These are phyloP conservation scores for Euphorbia celastroides DNA, from an alignment of 441 rosid genomes.

Conservation along the genomic window DNA sequence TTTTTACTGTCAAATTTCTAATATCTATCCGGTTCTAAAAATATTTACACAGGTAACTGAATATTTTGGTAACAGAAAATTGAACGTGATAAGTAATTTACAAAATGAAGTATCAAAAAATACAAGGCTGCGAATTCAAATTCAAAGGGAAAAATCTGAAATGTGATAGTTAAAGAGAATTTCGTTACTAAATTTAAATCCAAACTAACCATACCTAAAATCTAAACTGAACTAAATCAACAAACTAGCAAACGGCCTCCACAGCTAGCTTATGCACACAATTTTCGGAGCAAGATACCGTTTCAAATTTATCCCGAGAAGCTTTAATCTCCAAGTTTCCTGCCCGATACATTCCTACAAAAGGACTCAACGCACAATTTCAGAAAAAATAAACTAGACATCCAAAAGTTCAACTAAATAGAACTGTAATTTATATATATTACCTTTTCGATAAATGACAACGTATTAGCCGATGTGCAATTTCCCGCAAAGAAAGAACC, in stretches of 20 bases:
- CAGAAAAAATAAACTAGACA: background rate
- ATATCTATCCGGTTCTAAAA: too few species aligned
- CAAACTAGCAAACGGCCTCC: conserved; percentile 38
- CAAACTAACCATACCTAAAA: too few species aligned
- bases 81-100: too few species aligned
- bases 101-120: too few species aligned
- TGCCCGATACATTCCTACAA: conserved; percentile 50
- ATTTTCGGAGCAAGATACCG: conserved; percentile 21
- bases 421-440: background rate
- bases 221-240: background rate
- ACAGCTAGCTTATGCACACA: conserved; percentile 34
- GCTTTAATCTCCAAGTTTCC: conserved; percentile 35
- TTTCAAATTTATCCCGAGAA: conserved; percentile 31
- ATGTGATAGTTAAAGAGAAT: too few species aligned
- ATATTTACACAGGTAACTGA: too few species aligned
- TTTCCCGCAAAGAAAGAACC: conserved; percentile 37
- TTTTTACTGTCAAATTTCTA: too few species aligned
- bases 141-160: too few species aligned
- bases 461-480: conserved; percentile 34
- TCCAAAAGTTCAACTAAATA: background rate
- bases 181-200: too few species aligned
- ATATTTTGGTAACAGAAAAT: too few species aligned
- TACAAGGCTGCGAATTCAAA: too few species aligned
- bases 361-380: too few species aligned
- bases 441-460: conserved; percentile 20